Evolutionary conservation across 768 basidiomycete genomes (phyloP).

Genomic region (Boletales sp.): DNA sequence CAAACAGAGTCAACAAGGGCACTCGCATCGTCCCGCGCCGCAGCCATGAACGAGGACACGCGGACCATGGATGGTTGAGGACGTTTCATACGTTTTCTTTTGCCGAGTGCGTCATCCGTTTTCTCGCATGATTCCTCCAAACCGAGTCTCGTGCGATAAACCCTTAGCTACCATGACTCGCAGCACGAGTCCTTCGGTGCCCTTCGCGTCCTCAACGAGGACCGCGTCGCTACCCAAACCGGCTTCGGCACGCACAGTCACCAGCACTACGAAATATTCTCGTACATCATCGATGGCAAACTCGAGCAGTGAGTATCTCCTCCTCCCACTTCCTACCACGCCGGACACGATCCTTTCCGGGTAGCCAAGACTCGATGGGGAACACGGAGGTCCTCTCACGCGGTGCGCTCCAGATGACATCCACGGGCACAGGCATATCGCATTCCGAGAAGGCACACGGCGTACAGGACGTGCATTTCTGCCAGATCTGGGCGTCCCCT

Average conservation of each 20-base stretch:
- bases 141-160: slow-evolving; percentile 9
- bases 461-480: slow-evolving; percentile 49
- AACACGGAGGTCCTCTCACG: slow-evolving; percentile 87
- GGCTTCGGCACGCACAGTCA: slow-evolving; percentile 89
- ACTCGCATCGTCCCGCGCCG: slow-evolving; percentile 47
- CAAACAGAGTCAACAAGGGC: not conserved
- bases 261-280: slow-evolving; percentile 88
- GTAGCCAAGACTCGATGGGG: slow-evolving; percentile 86
- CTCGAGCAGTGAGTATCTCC: slow-evolving; percentile 69
- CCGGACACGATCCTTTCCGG: not conserved
- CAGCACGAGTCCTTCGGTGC: slow-evolving; percentile 61
- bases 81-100: slow-evolving; percentile 85
- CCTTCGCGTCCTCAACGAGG: slow-evolving; percentile 91
- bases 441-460: slow-evolving; percentile 71
- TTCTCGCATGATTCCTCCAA: too few species aligned
- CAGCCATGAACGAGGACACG: slow-evolving; percentile 67
- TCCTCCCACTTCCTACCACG: not conserved
- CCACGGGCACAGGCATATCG: slow-evolving; percentile 86
- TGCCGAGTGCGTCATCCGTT: slow-evolving; percentile 44
- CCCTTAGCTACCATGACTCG: slow-evolving; percentile 54
- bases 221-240: slow-evolving; percentile 65
- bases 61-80: slow-evolving; percentile 85
- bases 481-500: slow-evolving; percentile 70
- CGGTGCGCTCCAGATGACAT: slow-evolving; percentile 89
- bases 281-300: slow-evolving; percentile 75